A percentile compares a stretch with the other conserved stretches of the same genome.
Evolutionary conservation across 2,329 filamentous ascomycete genomes (phyloP).

Genomic region (Fusarium domesticum): DNA sequence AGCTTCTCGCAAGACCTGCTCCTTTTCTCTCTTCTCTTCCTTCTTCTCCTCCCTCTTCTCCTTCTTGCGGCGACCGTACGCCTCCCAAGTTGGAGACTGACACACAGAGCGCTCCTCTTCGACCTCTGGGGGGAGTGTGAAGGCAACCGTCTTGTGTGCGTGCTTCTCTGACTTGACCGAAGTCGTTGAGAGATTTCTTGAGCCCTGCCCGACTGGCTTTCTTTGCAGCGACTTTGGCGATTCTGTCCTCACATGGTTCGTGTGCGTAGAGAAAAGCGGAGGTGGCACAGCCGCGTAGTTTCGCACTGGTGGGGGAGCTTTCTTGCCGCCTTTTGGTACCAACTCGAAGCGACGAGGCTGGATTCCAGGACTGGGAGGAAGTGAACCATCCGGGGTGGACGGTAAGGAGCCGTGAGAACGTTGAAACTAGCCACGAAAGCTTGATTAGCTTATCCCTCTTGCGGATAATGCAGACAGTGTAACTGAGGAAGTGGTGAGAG

Average conservation of each 20-base stretch:
- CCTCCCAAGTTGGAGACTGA: constrained; percentile 61
- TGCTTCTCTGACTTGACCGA: constrained; percentile 21
- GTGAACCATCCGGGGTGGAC: constrained; percentile 14
- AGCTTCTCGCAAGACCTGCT: constrained; percentile 26
- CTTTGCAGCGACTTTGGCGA: constrained; percentile 15
- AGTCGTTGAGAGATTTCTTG: constrained; percentile 4
- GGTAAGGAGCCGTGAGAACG: constrained; percentile 18
- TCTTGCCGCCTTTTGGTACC: constrained; percentile 26
- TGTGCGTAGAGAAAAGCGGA: constrained; percentile 16
- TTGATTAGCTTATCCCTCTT: constrained; percentile 5
- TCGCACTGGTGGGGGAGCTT: constrained; percentile 23
- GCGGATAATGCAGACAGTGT: too few species aligned
- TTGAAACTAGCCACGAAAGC: constrained; percentile 13
- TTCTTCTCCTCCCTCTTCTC: constrained; percentile 49
- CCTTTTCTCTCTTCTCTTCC: constrained; percentile 38
- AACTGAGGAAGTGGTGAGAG: constrained; percentile 3
- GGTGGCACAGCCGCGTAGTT: constrained; percentile 24
- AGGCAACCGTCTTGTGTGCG: constrained; percentile 32
- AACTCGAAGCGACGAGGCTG: constrained; percentile 27
- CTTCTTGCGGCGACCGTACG: constrained; percentile 51
- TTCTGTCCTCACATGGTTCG: constrained; percentile 10
- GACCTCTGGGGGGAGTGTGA: constrained; percentile 32
- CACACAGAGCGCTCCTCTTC: constrained; percentile 45
- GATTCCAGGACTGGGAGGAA: constrained; percentile 19
- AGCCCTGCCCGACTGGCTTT: constrained; percentile 14